Evolutionary conservation across 2,329 filamentous ascomycete species (phyloP).

Genomic region (Daldinia sp.): DNA sequence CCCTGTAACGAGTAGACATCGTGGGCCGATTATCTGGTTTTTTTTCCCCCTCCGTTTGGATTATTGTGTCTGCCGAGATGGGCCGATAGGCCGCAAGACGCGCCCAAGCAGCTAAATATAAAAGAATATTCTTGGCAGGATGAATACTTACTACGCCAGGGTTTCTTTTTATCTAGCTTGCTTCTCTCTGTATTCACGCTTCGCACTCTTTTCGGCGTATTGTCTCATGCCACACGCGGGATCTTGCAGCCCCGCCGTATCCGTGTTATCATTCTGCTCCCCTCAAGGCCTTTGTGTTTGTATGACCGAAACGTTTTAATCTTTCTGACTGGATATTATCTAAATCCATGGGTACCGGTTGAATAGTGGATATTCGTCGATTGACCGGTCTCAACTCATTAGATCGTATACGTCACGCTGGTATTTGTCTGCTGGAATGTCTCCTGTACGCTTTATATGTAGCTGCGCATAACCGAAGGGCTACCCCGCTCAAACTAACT

Average conservation of each 20-base stretch:
- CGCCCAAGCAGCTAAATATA: background rate
- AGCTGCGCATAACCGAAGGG: background rate
- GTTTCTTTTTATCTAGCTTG: background rate
- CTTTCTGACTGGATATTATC: background rate
- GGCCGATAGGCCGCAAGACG: background rate
- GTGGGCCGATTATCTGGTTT: background rate
- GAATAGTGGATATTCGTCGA: background rate
- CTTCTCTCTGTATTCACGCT: background rate
- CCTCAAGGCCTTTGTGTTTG: background rate
- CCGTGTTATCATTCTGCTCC: background rate
- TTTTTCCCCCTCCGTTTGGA: background rate
- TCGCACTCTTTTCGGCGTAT: background rate
- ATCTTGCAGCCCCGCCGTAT: slow-evolving; percentile 1
- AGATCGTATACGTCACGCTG: background rate
- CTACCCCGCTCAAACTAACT: background rate
- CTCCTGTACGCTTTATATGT: background rate
- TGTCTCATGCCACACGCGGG: background rate
- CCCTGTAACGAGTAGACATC: background rate
- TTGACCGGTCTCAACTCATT: background rate
- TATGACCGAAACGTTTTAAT: background rate
- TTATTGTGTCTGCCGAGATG: background rate
- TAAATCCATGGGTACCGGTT: too few species aligned
- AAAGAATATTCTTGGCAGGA: background rate
- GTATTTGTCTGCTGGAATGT: background rate
- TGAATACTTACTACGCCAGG: too few species aligned